Evolutionary conservation across 176 grass and related monocot genomes (phyloP), one percentile per base, ranked within the genome.

Genomic region (Saccharum officinarum): DNA sequence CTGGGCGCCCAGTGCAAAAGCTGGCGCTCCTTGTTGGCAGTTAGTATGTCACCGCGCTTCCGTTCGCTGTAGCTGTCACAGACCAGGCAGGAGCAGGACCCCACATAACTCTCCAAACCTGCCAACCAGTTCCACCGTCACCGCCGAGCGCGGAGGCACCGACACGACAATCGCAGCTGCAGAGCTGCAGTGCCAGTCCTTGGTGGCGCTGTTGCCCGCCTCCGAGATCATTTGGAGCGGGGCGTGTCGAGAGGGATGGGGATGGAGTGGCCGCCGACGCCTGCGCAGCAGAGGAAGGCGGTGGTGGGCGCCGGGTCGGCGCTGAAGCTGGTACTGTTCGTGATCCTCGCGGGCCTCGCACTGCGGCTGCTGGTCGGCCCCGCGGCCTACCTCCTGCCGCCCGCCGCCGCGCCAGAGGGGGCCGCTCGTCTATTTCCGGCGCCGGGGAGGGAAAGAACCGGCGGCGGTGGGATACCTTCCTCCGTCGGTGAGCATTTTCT

Each of bases 301-400:
- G 67, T 3, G 14, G 57, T 8, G 60, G n/a, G 31, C 45, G 66
- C 81, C 42, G 64, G 78, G n/a, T 66, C 66, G 5, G 47, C 84
- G 13, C 82, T 92, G 39, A 95, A 92, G 88, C 31, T 92, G 71
- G 40, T 90, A 28, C 59, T 86, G 66, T 37, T 74, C 59, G 71
- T 79, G 64, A 67, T 90, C 76, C 75, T 92, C 83, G 80, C 67
- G 10, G 90, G 93, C 83, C 47, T 95, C 71, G 86, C 90, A 20
- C 75, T 90, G 25, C 44, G 86, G 20, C 83, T 95, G 80, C 80
- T 95, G 59, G 86, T 83, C 71, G 84, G 69, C 36, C 80, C 41
- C 36, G 46, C 83, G 8, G 69, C 69, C 31, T 69, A 74, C 75
- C 28, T 79, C 80, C 28, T 87, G 47, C 59, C 69, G 12, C n/a